Evolutionary conservation across 768 basidiomycete genomes (phyloP).

Genomic region (Kondoa malvinella): DNA sequence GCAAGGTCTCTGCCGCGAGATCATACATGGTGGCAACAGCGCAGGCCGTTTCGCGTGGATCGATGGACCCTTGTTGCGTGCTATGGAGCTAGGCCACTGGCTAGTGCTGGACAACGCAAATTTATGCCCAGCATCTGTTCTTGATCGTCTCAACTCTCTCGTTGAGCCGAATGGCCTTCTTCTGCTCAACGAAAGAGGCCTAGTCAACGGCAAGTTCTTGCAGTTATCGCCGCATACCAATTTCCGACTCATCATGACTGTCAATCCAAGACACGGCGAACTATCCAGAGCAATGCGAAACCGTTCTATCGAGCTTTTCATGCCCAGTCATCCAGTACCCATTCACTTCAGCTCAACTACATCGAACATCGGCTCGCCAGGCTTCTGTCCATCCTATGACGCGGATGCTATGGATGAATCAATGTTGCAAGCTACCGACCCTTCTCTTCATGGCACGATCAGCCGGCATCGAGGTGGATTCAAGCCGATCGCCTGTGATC

Average conservation of each 20-base stretch:
- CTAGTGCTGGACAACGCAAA: constrained; percentile 81
- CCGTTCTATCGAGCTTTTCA: constrained; percentile 68
- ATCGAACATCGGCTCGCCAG: not conserved
- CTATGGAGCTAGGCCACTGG: constrained; percentile 78
- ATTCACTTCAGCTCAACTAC: no score
- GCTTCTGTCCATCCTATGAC: not conserved
- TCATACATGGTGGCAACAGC: not conserved
- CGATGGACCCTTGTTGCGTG: constrained; percentile 73
- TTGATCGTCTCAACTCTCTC: constrained; percentile 89
- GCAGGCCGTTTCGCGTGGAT: constrained; percentile 73
- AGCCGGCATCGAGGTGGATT: no score
- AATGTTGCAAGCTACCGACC: no score
- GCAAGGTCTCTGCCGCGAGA: not conserved
- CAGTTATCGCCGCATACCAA: constrained; percentile 62
- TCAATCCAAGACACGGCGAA: constrained; percentile 81
- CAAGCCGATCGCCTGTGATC: no score
- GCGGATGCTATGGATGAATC: no score
- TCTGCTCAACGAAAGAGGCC: constrained; percentile 75
- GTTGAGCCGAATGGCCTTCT: constrained; percentile 72
- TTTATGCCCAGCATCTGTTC: constrained; percentile 80
- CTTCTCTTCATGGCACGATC: no score
- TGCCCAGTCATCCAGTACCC: constrained; percentile 31
- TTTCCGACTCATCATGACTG: constrained; percentile 85
- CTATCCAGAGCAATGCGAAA: constrained; percentile 97
- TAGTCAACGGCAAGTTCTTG: constrained; percentile 57